Evolutionary conservation across 495 filamentous ascomycete species (phyloP), one percentile per base, ranked within the genome.

Genomic region (Monascus purpureus): DNA sequence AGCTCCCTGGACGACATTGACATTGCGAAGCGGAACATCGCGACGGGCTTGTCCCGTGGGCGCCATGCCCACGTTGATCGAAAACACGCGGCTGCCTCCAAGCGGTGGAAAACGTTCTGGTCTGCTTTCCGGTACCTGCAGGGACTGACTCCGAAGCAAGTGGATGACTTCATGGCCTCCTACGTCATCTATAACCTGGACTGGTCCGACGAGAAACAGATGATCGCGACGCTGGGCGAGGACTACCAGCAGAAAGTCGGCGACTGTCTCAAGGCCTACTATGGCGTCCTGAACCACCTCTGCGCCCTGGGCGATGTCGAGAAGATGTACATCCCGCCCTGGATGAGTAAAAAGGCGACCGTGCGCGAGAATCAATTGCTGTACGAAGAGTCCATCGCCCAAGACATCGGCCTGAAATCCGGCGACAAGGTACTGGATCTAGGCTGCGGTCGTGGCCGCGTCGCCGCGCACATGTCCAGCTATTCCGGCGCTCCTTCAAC

Each of bases 281-380:
- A 77, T 42, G 65, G 68, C 25, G 68, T 75, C 19, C 57, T 77
- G 18, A 77, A 77, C 43, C 72, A 77, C 33, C 63, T 77, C 3
- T 77, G 72, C 49, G 71, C 71, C 16, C 59, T 77, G n/a, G 72
- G 72, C 15, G 70, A 73, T 35, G 71, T 77, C 16, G 72, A 77
- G 42, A 77, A 77, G 53, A 77, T 77, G 72, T 77, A 77, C 45
- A 74, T 77, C 32, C 72, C 72, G 16, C 72, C 72, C 3, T 61
- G 65, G 41, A 71, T 77, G 69, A 66, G 70, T 48, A 59, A 58
- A 42, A 65, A 67, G 35, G 61, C 61, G n/a, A 60, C 52, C 4
- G 63, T 72, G 2, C 49, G 49, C 20, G 55, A 62, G 36, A 62
- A 62, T 43, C 69, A 76, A 43, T 55, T 73, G 31, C 57, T 75